Conservation (phyloP, 2,329 filamentous ascomycete species). For the Talaromyces sp. region DNA sequence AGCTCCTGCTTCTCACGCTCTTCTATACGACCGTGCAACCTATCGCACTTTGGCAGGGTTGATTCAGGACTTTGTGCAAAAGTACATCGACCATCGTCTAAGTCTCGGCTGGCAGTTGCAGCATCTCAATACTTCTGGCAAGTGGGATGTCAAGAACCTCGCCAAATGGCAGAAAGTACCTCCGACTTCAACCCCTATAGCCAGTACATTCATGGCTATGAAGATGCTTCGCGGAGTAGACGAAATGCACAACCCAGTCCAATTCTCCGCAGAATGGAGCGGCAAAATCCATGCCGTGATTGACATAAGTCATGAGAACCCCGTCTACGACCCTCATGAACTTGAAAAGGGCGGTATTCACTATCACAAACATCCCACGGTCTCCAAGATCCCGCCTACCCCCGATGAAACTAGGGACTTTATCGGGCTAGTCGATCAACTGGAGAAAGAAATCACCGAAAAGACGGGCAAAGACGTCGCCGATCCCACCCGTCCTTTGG, state of each 20-base stretch:
- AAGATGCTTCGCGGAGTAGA: conserved; percentile 93
- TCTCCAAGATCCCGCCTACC: conserved; percentile 83
- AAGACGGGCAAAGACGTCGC: conserved; percentile 11
- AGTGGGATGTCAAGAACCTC: conserved; percentile 98
- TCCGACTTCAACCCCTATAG: conserved; percentile 77
- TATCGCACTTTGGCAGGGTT: conserved; percentile 76
- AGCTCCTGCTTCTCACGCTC: conserved; percentile 74
- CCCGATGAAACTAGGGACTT: conserved; percentile 61
- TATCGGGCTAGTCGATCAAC: conserved; percentile 58
- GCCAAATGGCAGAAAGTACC: conserved; percentile 81
- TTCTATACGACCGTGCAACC: conserved; percentile 76
- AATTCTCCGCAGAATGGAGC: conserved; percentile 69
- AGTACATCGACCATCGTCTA: conserved; percentile 72
- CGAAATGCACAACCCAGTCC: conserved; percentile 71
- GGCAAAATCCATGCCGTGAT: conserved; percentile 71
- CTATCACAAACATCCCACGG: conserved; percentile 86
- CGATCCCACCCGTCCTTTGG: conserved; percentile 47
- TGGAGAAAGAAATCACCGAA: conserved; percentile 57
- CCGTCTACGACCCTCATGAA: conserved; percentile 78
- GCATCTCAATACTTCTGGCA: conserved; percentile 82
- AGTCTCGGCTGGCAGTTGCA: conserved; percentile 88
- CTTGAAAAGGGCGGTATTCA: conserved; percentile 65
- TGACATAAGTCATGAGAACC: conserved; percentile 87
- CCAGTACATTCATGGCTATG: conserved; percentile 78
- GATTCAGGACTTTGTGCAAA: conserved; percentile 76